Evolutionary conservation across 305 asterid genomes (phyloP).

Genomic region (Fraxinus albicans): DNA sequence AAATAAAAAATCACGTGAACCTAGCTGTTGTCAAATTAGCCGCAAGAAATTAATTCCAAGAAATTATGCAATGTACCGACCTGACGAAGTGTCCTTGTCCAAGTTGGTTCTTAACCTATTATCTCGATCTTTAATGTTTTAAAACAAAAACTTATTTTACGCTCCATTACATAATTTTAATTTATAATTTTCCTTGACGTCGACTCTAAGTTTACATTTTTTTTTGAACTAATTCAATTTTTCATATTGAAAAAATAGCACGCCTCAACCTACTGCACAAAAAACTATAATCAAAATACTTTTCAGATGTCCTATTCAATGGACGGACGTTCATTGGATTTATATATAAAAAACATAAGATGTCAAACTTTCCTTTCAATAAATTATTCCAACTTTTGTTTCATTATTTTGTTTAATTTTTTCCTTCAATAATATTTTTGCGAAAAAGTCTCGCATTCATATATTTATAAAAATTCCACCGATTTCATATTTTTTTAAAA

Average conservation of each 20-base stretch:
- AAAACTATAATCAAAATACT: no score
- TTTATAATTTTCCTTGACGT: neutral
- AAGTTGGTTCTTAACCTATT: neutral
- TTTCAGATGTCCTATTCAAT: no score
- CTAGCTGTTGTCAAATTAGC: neutral
- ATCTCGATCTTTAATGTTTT: neutral
- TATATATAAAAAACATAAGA: no score
- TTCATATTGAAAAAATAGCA: neutral
- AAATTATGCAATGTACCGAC: neutral
- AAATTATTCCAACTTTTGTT: no score
- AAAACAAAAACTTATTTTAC: neutral
- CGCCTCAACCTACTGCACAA: no score
- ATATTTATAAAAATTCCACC: neutral
- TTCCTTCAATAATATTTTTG: no score
- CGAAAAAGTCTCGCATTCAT: neutral
- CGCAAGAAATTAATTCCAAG: neutral
- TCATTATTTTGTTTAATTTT: no score
- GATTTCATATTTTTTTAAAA: no score
- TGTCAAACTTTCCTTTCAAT: neutral
- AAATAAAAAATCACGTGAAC: neutral
- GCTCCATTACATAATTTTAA: neutral
- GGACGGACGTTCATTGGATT: no score
- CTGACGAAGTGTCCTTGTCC: neutral
- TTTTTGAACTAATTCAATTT: no score
- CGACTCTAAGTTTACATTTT: no score